These are phyloP conservation scores for Plantago elongata DNA, from an alignment of 257 asterid species.

Conservation along the genomic window DNA sequence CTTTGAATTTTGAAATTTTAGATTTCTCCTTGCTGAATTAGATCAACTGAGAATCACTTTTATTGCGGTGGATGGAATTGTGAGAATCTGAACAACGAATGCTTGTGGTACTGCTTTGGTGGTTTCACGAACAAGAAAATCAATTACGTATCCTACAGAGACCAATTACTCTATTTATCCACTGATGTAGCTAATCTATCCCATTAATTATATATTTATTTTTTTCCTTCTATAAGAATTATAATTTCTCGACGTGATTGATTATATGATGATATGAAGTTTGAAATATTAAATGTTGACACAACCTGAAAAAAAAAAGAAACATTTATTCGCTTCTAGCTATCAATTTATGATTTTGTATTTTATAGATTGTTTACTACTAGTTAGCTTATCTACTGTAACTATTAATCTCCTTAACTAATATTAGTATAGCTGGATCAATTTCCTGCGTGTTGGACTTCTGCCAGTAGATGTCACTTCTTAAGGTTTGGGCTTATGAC, in stretches of 20 bases:
- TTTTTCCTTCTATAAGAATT: conserved; percentile 8
- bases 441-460: conserved; percentile 40
- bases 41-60: conserved; percentile 9
- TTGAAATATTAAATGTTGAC: background rate
- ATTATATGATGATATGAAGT: conserved; percentile 15
- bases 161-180: background rate
- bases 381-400: conserved; percentile 10
- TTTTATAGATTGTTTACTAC: conserved; percentile 11
- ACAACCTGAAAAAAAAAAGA: conserved; percentile 15
- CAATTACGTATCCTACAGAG: too few relatives aligned
- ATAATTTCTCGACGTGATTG: conserved; percentile 10
- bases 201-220: background rate
- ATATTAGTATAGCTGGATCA: conserved; percentile 34
- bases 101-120: conserved; percentile 31
- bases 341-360: conserved; percentile 6
- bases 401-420: conserved; percentile 39
- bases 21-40: conserved; percentile 12
- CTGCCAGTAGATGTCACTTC: conserved; percentile 34
- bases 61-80: conserved; percentile 29
- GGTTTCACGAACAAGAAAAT: conserved; percentile 27
- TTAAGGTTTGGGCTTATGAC: conserved; percentile 42
- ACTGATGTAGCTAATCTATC: conserved; percentile 16
- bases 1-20: too few relatives aligned
- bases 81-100: conserved; percentile 31
- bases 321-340: conserved; percentile 11